Conservation (phyloP, 2,329 filamentous ascomycete species). For the Aspergillus sp. region DNA sequence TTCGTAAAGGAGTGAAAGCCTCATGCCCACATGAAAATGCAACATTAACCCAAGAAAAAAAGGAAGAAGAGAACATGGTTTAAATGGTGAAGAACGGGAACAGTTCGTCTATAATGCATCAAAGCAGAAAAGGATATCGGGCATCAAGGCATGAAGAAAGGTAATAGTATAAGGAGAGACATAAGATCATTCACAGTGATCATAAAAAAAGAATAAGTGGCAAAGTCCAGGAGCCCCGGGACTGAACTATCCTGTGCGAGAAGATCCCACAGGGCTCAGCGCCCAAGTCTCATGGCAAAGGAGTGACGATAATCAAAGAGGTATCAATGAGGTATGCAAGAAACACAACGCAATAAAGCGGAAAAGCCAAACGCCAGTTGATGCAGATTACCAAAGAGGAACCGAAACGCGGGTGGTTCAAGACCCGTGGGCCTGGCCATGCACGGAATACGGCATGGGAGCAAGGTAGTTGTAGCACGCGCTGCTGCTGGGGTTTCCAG, state of each 20-base stretch:
- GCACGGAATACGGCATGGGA: conserved; percentile 36
- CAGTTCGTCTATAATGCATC: conserved; percentile 37
- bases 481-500: conserved; percentile 26
- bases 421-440: conserved; percentile 28
- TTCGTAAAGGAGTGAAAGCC: conserved; percentile 36
- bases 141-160: conserved; percentile 34
- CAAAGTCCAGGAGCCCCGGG: conserved; percentile 9
- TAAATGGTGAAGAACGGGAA: conserved; percentile 35
- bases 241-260: conserved; percentile 17
- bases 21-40: conserved; percentile 35
- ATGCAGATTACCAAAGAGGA: conserved; percentile 18
- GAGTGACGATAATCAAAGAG: conserved; percentile 31
- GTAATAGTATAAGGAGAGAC: conserved; percentile 34
- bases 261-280: conserved; percentile 26
- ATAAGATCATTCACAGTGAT: conserved; percentile 33
- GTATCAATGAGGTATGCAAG: conserved; percentile 8
- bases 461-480: conserved; percentile 37
- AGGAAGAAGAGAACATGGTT: conserved; percentile 17
- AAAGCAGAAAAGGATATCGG: conserved; percentile 22
- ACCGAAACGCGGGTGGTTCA: conserved; percentile 12
- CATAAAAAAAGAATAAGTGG: conserved; percentile 16
- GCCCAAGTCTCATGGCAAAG: conserved; percentile 27
- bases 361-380: conserved; percentile 15
- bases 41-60: conserved; percentile 25
- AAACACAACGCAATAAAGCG: conserved; percentile 7